Base-by-base conservation (phyloP, 2,329 filamentous ascomycete genomes). In the Dryadomyces quercus-mongolicae region DNA sequence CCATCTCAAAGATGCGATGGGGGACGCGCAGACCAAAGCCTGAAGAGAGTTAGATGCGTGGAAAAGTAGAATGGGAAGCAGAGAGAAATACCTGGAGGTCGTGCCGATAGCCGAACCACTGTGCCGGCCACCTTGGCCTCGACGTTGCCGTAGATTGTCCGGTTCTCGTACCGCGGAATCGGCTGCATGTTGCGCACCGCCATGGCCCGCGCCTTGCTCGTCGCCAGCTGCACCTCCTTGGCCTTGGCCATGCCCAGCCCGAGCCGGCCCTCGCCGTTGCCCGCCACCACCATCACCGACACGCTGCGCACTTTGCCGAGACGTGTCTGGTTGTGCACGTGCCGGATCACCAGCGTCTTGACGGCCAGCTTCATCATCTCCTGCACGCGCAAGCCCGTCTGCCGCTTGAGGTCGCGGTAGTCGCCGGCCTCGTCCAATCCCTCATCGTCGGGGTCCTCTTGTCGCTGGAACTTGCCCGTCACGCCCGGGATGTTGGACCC, bases 11-110 rank as follows among this genome's bases (percentile, higher is more conserved):
- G 68, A 98, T 92, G 60, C 90, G 81, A 66, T 88, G 82, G 63
- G 95, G 89, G 67, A 88, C 89, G 64, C 93, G 88, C 61, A 97
- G 84, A 65, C 93, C 93, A 64, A 96, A 98, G 56, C 93, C 93
- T 96, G 57, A n/a, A n/a, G 16, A 3, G 5, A 18, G 49, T 45
- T 12, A 51, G 25, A 38, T 34, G 36, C 8, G 8, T 21, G 2
- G 9, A 16, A 52, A 22, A 6, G 8, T 1, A 9, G 40, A 12
- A 18, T 20, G 20, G 7, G 25, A 16, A 7, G 43, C 4, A 5
- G 25, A n/a, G 42, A 38, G 7, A 50, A 45, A 53, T 80, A 96
- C 93, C 93, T 67, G 93, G 92, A 57, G 91, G 90, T 60, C 92
- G 82, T 51, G 88, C 72, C 69, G 82, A 86, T 61, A 98, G 74